Evolutionary conservation across 2,329 filamentous ascomycete genomes (phyloP), one percentile per base, ranked within the genome.

Genomic region (Nigrograna mackinnonii): DNA sequence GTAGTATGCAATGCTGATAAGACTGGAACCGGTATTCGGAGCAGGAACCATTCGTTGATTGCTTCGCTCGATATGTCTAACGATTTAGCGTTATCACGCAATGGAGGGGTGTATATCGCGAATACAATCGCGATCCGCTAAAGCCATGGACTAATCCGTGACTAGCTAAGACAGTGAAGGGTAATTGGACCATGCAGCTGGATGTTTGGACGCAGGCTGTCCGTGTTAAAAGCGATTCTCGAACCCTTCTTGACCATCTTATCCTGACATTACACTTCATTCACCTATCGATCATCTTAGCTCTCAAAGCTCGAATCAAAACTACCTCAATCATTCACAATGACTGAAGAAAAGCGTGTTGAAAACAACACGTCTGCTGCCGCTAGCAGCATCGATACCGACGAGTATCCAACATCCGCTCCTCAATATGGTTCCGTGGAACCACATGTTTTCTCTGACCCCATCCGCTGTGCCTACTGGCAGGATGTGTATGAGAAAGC

Each of bases 381-480:
- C 4, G n/a, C 13, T 7, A 39, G 37, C 22, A 33, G 11, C 16
- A 16, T 32, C 14, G 37, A 19, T 13, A 7, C 20, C 19, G 37
- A 33, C 9, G 37, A 39, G 6, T 34, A 34, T 16, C 31, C 11
- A 17, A 18, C 16, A 18, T 13, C 31, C 17, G 11, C 31, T 2
- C 34, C 18, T 11, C 18, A 20, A 20, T 17, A 21, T 19, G 13
- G 20, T 14, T 28, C 22, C 12, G 20, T 38, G 6, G 20, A 24
- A 22, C 24, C 22, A 5, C 43, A 46, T 13, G 16, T 18, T 16
- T 83, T 83, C 51, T 67, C 72, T 0, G 76, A 82, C 36, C 73
- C 77, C 3, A 67, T 69, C 3, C 66, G 78, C 1, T 78, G 78
- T 2, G 72, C 76, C n/a, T 72, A 78, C 51, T 83, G 79, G 75